Conservation (phyloP, 1,139 yeast genomes). For the Saccharomyces hybrid region DNA sequence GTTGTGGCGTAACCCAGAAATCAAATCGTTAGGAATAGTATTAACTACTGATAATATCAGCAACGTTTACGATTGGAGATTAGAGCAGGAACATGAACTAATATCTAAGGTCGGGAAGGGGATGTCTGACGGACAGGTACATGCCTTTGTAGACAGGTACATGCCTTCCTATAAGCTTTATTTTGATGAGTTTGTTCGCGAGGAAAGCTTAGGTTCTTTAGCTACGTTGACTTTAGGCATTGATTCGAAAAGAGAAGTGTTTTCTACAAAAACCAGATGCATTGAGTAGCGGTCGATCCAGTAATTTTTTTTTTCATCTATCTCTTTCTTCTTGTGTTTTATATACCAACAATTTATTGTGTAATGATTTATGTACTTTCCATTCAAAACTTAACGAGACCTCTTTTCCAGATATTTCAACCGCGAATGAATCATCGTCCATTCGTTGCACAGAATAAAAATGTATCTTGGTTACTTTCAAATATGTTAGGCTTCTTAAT, state of each 20-base stretch:
- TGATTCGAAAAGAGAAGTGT: conserved; percentile 18
- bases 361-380: not conserved
- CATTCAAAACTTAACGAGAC: not conserved
- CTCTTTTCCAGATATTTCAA: not conserved
- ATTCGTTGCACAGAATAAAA: not conserved
- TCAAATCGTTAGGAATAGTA: conserved; percentile 55
- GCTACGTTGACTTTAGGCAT: conserved; percentile 27
- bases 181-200: conserved; percentile 39
- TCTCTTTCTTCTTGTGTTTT: not conserved
- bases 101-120: conserved; percentile 54
- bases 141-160: conserved; percentile 65
- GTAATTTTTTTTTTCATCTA: conserved; percentile 4
- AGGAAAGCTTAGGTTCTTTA: conserved; percentile 22
- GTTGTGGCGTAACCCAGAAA: conserved; percentile 56
- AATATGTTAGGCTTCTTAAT: not conserved
- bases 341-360: not conserved
- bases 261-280: conserved; percentile 12
- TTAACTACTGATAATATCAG: conserved; percentile 50
- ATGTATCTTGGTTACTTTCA: too few relatives aligned
- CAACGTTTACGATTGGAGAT: conserved; percentile 74
- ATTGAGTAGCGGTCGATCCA: conserved; percentile 10
- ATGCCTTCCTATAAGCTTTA: conserved; percentile 79
- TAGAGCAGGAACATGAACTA: conserved; percentile 73
- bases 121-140: conserved; percentile 69
- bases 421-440: not conserved